Conservation (phyloP, 1,284 basidiomycete genomes). For the Puccinia hordei region DNA sequence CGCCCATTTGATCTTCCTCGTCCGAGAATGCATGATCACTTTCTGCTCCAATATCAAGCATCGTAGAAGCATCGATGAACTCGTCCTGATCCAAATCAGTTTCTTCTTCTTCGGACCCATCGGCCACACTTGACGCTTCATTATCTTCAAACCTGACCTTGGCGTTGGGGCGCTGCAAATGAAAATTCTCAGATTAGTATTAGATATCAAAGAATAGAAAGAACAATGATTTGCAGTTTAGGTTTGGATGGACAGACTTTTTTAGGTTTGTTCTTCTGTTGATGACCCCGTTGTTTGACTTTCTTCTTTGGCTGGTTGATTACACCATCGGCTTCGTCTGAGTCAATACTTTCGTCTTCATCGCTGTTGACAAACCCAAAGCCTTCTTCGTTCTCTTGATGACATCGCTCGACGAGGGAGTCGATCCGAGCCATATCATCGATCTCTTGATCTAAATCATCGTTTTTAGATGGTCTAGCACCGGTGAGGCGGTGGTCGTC, state of each 20-base stretch:
- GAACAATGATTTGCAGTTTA: not conserved
- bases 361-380: conserved; percentile 41
- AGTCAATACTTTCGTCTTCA: conserved; percentile 45
- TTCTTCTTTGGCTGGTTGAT: conserved; percentile 9
- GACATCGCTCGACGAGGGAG: conserved; percentile 2
- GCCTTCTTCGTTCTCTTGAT: conserved; percentile 34
- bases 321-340: conserved; percentile 41
- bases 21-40: conserved; percentile 41
- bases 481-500: conserved; percentile 38
- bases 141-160: conserved; percentile 26
- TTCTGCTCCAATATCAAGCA: conserved; percentile 43
- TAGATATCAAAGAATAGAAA: not conserved
- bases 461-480: not conserved
- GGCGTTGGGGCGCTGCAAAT: not conserved
- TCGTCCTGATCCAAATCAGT: conserved; percentile 14
- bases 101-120: conserved; percentile 26
- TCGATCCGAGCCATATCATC: conserved; percentile 22
- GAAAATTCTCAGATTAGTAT: not conserved
- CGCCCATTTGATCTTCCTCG: conserved; percentile 9
- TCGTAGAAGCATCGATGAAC: conserved; percentile 47
- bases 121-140: not conserved
- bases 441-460: not conserved
- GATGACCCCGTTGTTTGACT: not conserved
- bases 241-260: not conserved
- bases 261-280: conserved; percentile 5